Evolutionary conservation across 1,284 basidiomycete genomes (phyloP).

Genomic region (Boletus holoroseus): DNA sequence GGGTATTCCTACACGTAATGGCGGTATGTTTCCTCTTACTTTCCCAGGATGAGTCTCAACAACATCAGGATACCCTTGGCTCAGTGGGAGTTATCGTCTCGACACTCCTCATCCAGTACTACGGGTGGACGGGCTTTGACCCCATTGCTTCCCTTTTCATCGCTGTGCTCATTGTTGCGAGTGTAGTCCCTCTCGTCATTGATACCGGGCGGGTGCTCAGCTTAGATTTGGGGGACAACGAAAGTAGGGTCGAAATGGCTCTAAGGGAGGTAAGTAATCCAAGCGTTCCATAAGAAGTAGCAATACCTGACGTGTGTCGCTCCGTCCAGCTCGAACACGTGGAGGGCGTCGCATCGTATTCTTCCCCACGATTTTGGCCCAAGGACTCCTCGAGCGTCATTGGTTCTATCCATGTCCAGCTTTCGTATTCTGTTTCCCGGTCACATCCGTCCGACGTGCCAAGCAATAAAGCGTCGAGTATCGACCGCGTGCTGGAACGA

Average conservation of each 20-base stretch:
- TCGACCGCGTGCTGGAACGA: conserved; percentile 68
- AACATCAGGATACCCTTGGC: conserved; percentile 73
- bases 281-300: not conserved
- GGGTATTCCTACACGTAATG: conserved; percentile 94
- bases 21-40: conserved; percentile 50
- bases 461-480: conserved; percentile 47
- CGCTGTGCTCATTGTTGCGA: conserved; percentile 90
- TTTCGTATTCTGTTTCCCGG: conserved; percentile 43
- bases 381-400: conserved; percentile 83
- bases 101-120: conserved; percentile 91
- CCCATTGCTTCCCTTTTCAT: conserved; percentile 98
- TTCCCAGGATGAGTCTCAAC: conserved; percentile 13
- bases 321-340: conserved; percentile 49
- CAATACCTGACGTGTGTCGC: conserved; percentile 27
- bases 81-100: conserved; percentile 99
- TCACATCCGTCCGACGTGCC: conserved; percentile 48
- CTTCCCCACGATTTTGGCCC: conserved; percentile 89
- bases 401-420: conserved; percentile 86
- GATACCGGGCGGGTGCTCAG: conserved; percentile 88
- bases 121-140: conserved; percentile 99
- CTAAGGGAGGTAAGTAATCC: conserved; percentile 59
- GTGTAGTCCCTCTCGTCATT: conserved; percentile 90
- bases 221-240: conserved; percentile 75
- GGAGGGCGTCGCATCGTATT: conserved; percentile 79
- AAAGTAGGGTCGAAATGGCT: conserved; percentile 63